Evolutionary conservation across 352 stramenopile genomes (phyloP), one percentile per base, ranked within the genome.

Genomic region (Thraustochytrium sp.): DNA sequence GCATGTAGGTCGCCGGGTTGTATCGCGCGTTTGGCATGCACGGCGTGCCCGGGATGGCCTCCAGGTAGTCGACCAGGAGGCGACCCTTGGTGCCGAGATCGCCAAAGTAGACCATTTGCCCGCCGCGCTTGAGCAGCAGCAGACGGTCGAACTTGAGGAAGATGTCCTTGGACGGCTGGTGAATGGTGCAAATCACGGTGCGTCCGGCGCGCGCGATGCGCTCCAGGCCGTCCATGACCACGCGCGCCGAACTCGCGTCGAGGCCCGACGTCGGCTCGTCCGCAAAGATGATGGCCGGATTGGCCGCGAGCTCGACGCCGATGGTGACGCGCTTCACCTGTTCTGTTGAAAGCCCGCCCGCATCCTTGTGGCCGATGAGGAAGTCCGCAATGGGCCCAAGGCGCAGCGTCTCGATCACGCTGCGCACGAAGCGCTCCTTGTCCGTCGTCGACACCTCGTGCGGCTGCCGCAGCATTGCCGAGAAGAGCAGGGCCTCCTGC

Each of bases 1-100:
- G 85, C 91, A 96, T 95, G 91, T 91, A 96, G 48, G 92, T 93
- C 18, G 92, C 91, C 29, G 92, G 92, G 65, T 96, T 96, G 85
- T 95, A 93, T 18, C 68, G 48, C 53, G 89, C 87, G 46, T 62
- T 64, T 2, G 85, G 84, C 77, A 96, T 93, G 21, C 48, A 77
- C 18, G 62, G 82, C n/a, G 90, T 86, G 53, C 88, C 86, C 36
- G 93, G 89, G 61, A 96, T 89, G 23, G 89, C 91, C 76, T 91
- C 85, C 42, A 96, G 90, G 74, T 95, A 91, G 16, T 88, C 83
- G 49, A 92, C 55, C 46, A 92, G 82, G 3, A 87, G 86, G 83
- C 53, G 86, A 86, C 36, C 89, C 84, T 9, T 90, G 59, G n/a
- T n/a, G 48, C 92, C 92, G 21, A 95, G 82, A n/a, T 90, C 88